Percentiles rank a stretch among this genome's conserved stretches.
Evolutionary conservation across 352 stramenopile species (phyloP).

Genomic region (Phytophthora lateralis): DNA sequence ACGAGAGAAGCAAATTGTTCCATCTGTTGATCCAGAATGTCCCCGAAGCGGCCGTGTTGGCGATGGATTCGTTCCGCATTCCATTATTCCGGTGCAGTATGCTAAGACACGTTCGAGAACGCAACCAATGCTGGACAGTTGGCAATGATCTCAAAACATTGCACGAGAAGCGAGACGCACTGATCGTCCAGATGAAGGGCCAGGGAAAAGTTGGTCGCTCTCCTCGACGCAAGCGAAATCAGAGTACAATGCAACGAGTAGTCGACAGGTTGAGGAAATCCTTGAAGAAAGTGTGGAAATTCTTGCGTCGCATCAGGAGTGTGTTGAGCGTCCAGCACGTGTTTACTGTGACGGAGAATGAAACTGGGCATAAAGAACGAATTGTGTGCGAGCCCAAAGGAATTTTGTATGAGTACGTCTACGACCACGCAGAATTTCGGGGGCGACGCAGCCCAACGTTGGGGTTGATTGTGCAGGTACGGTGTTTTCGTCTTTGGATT

Average conservation of each 20-base stretch:
- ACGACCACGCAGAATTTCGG: slow-evolving; percentile 75
- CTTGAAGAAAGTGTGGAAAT: slow-evolving; percentile 60
- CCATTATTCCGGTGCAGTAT: slow-evolving; percentile 77
- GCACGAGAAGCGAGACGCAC: slow-evolving; percentile 48
- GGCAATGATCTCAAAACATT: slow-evolving; percentile 48
- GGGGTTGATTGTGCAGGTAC: slow-evolving; percentile 65
- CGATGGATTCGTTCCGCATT: slow-evolving; percentile 75
- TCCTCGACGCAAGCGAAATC: slow-evolving; percentile 33
- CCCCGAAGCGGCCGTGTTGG: slow-evolving; percentile 55
- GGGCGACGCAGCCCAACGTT: slow-evolving; percentile 65
- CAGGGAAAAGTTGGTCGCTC: slow-evolving; percentile 28
- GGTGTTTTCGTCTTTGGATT: not conserved
- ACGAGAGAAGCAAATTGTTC: slow-evolving; percentile 71
- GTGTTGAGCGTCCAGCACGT: slow-evolving; percentile 74
- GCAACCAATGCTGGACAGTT: slow-evolving; percentile 71
- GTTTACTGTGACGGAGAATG: slow-evolving; percentile 48
- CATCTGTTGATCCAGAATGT: slow-evolving; percentile 80
- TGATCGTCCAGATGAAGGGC: slow-evolving; percentile 67
- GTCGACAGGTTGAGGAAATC: slow-evolving; percentile 42
- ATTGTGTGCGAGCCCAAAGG: slow-evolving; percentile 83
- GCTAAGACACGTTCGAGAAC: slow-evolving; percentile 48
- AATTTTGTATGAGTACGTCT: slow-evolving; percentile 85
- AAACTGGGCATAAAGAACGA: slow-evolving; percentile 46
- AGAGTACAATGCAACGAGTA: slow-evolving; percentile 20
- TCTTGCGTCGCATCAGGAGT: slow-evolving; percentile 43